Evolutionary conservation across 345 rosid species (phyloP).

Genomic region (Dipteronia sinensis): DNA sequence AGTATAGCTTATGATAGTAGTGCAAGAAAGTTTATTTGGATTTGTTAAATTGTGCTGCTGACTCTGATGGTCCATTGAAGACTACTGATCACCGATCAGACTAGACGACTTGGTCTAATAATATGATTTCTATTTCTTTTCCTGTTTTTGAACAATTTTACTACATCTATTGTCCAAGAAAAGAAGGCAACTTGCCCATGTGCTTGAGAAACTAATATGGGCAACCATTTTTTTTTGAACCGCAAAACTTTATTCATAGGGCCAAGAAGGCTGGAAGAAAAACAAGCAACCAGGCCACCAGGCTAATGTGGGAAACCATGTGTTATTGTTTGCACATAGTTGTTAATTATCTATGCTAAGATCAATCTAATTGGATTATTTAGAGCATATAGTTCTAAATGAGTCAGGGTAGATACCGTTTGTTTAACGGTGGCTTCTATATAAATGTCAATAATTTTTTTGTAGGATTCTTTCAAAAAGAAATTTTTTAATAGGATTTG

Average conservation of each 20-base stretch:
- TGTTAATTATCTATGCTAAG: background rate
- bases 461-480: background rate
- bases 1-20: too few species aligned
- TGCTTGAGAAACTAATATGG: background rate
- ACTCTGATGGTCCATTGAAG: constrained; percentile 92
- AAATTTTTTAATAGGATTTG: too few species aligned
- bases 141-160: background rate
- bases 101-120: constrained; percentile 87
- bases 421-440: too few species aligned
- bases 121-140: constrained; percentile 42
- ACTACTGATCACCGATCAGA: constrained; percentile 89
- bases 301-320: background rate
- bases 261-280: too few species aligned
- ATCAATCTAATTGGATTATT: background rate
- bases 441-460: background rate
- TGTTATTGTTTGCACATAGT: background rate
- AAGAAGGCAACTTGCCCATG: background rate
- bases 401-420: background rate
- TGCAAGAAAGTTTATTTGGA: too few species aligned
- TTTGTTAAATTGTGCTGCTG: constrained; percentile 39
- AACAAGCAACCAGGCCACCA: too few species aligned
- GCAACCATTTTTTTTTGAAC: too few species aligned
- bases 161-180: background rate
- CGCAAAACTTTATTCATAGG: too few species aligned
- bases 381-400: background rate